Evolutionary conservation across 371 early-diverging fungal species (phyloP).

Genomic region (Zychaea mexicana): DNA sequence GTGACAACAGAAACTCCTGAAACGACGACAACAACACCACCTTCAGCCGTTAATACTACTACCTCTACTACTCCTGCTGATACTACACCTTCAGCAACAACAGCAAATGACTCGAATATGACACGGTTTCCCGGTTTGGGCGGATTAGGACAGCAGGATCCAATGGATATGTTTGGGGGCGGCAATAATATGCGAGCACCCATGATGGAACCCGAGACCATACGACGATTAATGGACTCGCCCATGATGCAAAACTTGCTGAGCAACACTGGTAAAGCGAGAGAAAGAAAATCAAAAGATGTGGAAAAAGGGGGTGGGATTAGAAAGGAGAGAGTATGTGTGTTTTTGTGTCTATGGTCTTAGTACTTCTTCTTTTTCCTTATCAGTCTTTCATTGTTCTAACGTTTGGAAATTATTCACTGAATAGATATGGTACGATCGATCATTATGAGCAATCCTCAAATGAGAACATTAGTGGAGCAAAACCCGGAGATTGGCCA

Average conservation of each 20-base stretch:
- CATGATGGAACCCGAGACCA: conserved; percentile 46
- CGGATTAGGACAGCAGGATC: conserved; percentile 7
- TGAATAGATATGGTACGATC: conserved; percentile 73
- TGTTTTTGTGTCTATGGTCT: no score
- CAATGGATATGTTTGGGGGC: conserved; percentile 4
- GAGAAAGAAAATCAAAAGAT: not conserved
- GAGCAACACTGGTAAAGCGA: conserved; percentile 42
- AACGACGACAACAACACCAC: no score
- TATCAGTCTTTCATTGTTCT: no score
- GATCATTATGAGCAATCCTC: conserved; percentile 76
- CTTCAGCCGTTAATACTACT: conserved; percentile 6
- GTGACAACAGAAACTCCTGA: conserved; percentile 6
- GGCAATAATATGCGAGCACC: conserved; percentile 8
- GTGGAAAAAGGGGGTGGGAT: not conserved
- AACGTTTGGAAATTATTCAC: no score
- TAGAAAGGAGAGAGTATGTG: not conserved
- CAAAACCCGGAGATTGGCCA: conserved; percentile 82
- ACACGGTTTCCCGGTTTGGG: conserved; percentile 20
- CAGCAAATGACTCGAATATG: conserved; percentile 1
- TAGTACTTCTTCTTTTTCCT: no score
- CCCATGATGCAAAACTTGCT: conserved; percentile 52
- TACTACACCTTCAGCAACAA: conserved; percentile 6
- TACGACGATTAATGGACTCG: conserved; percentile 56
- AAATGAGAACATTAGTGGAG: conserved; percentile 65
- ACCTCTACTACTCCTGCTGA: conserved; percentile 26